Base-by-base conservation (phyloP, 208 protist species). In the Borovskyia barvae region DNA sequence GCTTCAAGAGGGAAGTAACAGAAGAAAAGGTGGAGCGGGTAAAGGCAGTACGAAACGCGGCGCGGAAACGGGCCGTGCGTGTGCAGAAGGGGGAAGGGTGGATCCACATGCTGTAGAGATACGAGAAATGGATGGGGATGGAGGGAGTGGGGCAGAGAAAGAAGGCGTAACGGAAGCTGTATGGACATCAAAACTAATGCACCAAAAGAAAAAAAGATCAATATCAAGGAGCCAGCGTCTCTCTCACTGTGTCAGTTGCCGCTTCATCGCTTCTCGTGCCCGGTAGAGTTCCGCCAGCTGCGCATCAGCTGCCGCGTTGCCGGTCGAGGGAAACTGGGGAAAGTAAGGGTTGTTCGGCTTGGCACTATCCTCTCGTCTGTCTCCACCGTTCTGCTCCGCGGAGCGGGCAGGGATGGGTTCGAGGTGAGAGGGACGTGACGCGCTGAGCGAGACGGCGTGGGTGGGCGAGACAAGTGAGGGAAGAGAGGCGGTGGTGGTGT, bases 251-350 rank as follows among this genome's bases (percentile, higher is more conserved):
- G n/a, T n/a, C n/a, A n/a, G n/a, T 48, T 86, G 70, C 33, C 69
- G 47, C 1, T 84, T 78, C 78, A 94, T 82, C 8, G 75, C 66
- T 43, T 94, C 87, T 12, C 87, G 64, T 32, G 77, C 77, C 43
- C 64, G 77, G 61, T 94, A 94, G 9, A 94, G 59, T 43, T 62
- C 77, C 32, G 83, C 84, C 14, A 94, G 73, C 57, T 92, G 76
- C 36, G 77, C 82, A 56, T 94, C 87, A 1, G 87, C 87, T 0
- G 74, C 80, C 6, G 66, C 54, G 58, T 92, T 86, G 15, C 87
- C 87, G 1, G 87, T 94, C 5, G 84, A 90, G 12, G 69, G 86
- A 25, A 86, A 71, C 43, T 72, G 56, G 7, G 63, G 83, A 64
- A 33, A 80, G 42, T 79, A 90, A 19, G 77, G 83, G 54, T 90